Evolutionary conservation across 2,329 filamentous ascomycete species (phyloP).

Genomic region (Aspergillus sclerotialis): DNA sequence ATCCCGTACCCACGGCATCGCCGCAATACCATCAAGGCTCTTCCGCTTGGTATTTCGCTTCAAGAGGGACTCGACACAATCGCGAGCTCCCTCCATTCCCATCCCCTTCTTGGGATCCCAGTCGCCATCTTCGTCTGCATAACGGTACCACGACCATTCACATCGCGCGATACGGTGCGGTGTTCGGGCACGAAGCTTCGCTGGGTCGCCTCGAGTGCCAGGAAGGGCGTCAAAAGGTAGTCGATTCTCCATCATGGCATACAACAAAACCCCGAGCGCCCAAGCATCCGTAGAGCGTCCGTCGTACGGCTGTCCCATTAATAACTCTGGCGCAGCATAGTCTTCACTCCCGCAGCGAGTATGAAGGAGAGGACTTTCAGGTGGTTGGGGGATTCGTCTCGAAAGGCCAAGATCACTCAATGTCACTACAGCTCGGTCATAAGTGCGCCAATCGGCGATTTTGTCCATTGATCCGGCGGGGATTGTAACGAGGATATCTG

Average conservation of each 20-base stretch:
- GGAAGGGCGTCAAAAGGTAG: slow-evolving; percentile 89
- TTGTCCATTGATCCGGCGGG: slow-evolving; percentile 60
- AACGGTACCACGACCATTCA: slow-evolving; percentile 92
- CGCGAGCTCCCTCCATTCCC: slow-evolving; percentile 66
- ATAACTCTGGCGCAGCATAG: slow-evolving; percentile 92
- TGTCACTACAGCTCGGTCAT: slow-evolving; percentile 77
- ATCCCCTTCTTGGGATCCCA: slow-evolving; percentile 65
- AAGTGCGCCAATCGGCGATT: slow-evolving; percentile 61
- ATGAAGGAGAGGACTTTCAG: slow-evolving; percentile 77
- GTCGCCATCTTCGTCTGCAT: slow-evolving; percentile 75
- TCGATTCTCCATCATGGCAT: slow-evolving; percentile 86
- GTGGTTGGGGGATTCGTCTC: slow-evolving; percentile 64
- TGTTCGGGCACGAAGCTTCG: slow-evolving; percentile 70
- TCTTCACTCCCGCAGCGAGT: slow-evolving; percentile 95
- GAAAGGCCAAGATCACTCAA: slow-evolving; percentile 89
- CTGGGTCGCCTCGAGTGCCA: slow-evolving; percentile 62
- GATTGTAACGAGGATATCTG: slow-evolving; percentile 88
- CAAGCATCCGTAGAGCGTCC: slow-evolving; percentile 88
- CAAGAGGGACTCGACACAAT: slow-evolving; percentile 75
- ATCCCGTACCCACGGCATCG: slow-evolving; percentile 66
- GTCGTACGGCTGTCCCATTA: slow-evolving; percentile 92
- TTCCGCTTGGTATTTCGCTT: slow-evolving; percentile 76
- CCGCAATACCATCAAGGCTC: slow-evolving; percentile 65
- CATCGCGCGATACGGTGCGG: slow-evolving; percentile 92
- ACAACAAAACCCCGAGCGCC: slow-evolving; percentile 88